Percentiles rank a stretch among this genome's conserved stretches.
These are phyloP conservation scores for Pulveroboletus sp. DNA, from an alignment of 768 basidiomycete genomes.

Conservation along the genomic window DNA sequence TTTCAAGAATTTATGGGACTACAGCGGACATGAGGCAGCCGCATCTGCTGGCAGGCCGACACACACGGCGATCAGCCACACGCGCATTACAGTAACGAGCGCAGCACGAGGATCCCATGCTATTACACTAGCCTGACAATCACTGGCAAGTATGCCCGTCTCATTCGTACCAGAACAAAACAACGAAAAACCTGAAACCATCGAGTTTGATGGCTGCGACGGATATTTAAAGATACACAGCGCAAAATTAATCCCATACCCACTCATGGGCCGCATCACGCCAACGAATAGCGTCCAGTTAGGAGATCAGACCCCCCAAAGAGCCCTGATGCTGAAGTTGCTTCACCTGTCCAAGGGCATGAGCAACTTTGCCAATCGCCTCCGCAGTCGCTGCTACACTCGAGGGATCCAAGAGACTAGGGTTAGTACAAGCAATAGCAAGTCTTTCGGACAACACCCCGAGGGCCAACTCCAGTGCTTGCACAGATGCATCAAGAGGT, in stretches of 20 bases:
- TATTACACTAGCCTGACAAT: background rate
- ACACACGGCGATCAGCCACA: background rate
- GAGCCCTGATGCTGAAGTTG: constrained; percentile 46
- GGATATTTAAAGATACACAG: background rate
- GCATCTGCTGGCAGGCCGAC: constrained; percentile 12
- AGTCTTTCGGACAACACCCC: constrained; percentile 51
- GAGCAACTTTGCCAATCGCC: constrained; percentile 61
- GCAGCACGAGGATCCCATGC: constrained; percentile 4
- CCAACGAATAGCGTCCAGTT: constrained; percentile 6
- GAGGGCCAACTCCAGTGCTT: constrained; percentile 53
- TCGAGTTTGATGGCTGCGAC: background rate
- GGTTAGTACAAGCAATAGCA: constrained; percentile 38
- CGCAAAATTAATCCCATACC: background rate
- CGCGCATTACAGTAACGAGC: constrained; percentile 1
- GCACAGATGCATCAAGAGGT: constrained; percentile 32
- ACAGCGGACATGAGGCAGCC: constrained; percentile 27
- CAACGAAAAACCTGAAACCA: background rate
- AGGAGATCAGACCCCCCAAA: constrained; percentile 14
- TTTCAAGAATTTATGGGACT: constrained; percentile 27
- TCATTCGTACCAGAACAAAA: background rate
- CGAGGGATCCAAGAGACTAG: constrained; percentile 40
- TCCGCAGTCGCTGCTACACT: constrained; percentile 63
- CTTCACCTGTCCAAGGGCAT: constrained; percentile 59
- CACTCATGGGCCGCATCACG: constrained; percentile 7
- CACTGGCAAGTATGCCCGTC: constrained; percentile 1